Conservation (phyloP, 2,329 filamentous ascomycete genomes). For the Tolypocladium guangdongense region DNA sequence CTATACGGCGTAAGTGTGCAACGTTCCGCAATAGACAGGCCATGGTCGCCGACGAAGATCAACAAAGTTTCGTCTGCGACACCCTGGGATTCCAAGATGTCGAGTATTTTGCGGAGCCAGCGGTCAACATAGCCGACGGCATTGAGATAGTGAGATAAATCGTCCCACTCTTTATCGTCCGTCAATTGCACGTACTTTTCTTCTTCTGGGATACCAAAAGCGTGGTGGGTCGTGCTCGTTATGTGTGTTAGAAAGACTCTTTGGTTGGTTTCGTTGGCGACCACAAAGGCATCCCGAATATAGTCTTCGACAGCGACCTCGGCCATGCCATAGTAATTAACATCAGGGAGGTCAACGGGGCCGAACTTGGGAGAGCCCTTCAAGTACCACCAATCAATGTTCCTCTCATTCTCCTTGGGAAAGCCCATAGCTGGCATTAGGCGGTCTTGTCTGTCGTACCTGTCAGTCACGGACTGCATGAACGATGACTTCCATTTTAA, state of each 20-base stretch:
- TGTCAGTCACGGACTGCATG: conserved; percentile 21
- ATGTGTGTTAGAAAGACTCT: conserved; percentile 23
- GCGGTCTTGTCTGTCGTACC: conserved; percentile 21
- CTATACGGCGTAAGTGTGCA: conserved; percentile 23
- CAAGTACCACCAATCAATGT: no score
- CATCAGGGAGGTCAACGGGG: conserved; percentile 15
- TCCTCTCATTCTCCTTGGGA: no score
- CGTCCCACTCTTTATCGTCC: conserved; percentile 15
- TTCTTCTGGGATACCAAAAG: conserved; percentile 18
- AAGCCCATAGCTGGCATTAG: conserved; percentile 19
- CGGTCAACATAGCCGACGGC: conserved; percentile 20
- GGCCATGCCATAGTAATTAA: conserved; percentile 24
- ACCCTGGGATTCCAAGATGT: conserved; percentile 18
- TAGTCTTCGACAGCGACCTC: conserved; percentile 21
- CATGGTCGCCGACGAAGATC: conserved; percentile 22
- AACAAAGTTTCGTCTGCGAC: conserved; percentile 21
- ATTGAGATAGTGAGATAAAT: conserved; percentile 22
- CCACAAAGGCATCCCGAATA: conserved; percentile 17
- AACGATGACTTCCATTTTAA: conserved; percentile 20
- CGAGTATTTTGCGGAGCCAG: conserved; percentile 20
- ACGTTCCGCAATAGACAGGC: conserved; percentile 20
- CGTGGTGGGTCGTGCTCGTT: conserved; percentile 24
- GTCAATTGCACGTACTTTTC: conserved; percentile 13
- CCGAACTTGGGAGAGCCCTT: conserved; percentile 18
- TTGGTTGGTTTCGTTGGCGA: conserved; percentile 17